Evolutionary conservation across 441 rosid species (phyloP).

Genomic region (Adansonia gregorii): DNA sequence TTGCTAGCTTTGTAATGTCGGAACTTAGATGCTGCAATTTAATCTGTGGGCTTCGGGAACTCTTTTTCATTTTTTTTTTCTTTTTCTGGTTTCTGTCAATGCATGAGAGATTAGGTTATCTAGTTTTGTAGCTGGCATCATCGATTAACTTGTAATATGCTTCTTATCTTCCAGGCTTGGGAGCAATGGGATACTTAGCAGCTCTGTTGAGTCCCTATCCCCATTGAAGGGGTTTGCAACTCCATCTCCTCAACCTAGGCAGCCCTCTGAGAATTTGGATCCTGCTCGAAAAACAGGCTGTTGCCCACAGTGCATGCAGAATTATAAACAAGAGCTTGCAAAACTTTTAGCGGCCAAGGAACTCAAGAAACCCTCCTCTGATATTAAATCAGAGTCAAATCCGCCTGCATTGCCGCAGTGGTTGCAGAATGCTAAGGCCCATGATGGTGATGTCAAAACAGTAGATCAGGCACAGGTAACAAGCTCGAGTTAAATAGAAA

Average conservation of each 20-base stretch:
- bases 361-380: slow-evolving; percentile 48
- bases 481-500: neutral
- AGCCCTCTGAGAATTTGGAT: slow-evolving; percentile 51
- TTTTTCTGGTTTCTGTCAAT: neutral
- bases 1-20: neutral
- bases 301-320: slow-evolving; percentile 70
- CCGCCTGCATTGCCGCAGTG: slow-evolving; percentile 67
- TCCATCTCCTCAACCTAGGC: slow-evolving; percentile 43
- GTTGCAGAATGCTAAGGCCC: slow-evolving; percentile 71
- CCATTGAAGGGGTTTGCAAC: slow-evolving; percentile 56
- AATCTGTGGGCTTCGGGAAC: neutral
- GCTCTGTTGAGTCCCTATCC: slow-evolving; percentile 53
- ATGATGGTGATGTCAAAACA: slow-evolving; percentile 38
- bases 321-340: slow-evolving; percentile 68
- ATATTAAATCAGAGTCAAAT: slow-evolving; percentile 46
- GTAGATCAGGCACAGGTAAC: slow-evolving; percentile 46
- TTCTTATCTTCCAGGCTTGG: slow-evolving; percentile 50
- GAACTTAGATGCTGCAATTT: slow-evolving; percentile 4
- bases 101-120: neutral
- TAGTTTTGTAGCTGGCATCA: neutral
- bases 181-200: slow-evolving; percentile 57
- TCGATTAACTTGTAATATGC: slow-evolving; percentile 20
- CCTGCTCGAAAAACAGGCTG: slow-evolving; percentile 51
- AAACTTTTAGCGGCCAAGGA: slow-evolving; percentile 42
- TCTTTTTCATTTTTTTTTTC: neutral